Evolutionary conservation across 2,329 filamentous ascomycete genomes (phyloP).

Genomic region (Alternaria novae-zelandiae): DNA sequence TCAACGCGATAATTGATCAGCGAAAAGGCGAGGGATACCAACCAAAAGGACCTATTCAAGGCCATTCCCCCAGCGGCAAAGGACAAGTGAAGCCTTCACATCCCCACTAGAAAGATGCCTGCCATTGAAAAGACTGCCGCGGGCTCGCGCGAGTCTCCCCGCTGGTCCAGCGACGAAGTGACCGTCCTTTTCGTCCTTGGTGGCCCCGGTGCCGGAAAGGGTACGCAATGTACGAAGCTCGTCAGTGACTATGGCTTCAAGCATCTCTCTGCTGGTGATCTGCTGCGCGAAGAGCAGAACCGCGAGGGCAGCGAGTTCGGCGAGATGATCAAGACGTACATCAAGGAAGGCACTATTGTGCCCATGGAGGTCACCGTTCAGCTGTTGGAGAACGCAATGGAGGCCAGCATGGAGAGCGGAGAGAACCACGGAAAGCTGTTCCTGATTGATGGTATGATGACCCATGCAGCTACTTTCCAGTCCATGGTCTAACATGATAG

Average conservation of each 20-base stretch:
- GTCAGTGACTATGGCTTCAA: slow-evolving; percentile 88
- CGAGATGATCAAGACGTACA: slow-evolving; percentile 89
- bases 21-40: slow-evolving; percentile 48
- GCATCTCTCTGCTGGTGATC: slow-evolving; percentile 91
- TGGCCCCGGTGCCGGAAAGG: slow-evolving; percentile 94
- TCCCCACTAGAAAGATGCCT: slow-evolving; percentile 47
- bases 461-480: background rate
- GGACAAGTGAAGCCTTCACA: slow-evolving; percentile 25
- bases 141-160: slow-evolving; percentile 63
- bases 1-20: slow-evolving; percentile 56
- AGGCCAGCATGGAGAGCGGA: slow-evolving; percentile 62
- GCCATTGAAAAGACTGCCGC: slow-evolving; percentile 49
- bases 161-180: slow-evolving; percentile 76
- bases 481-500: slow-evolving; percentile 41
- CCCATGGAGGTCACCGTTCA: slow-evolving; percentile 99
- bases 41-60: slow-evolving; percentile 35
- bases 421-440: slow-evolving; percentile 71
- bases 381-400: slow-evolving; percentile 93
- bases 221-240: slow-evolving; percentile 90
- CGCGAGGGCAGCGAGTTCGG: slow-evolving; percentile 87
- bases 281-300: slow-evolving; percentile 91
- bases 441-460: slow-evolving; percentile 65
- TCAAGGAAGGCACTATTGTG: slow-evolving; percentile 93
- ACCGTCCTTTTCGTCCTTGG: slow-evolving; percentile 97
- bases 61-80: slow-evolving; percentile 41